Percentiles rank a stretch among this genome's conserved stretches.
Evolutionary conservation across 495 filamentous ascomycete genomes (phyloP).

Genomic region (Daldinia concentrica): DNA sequence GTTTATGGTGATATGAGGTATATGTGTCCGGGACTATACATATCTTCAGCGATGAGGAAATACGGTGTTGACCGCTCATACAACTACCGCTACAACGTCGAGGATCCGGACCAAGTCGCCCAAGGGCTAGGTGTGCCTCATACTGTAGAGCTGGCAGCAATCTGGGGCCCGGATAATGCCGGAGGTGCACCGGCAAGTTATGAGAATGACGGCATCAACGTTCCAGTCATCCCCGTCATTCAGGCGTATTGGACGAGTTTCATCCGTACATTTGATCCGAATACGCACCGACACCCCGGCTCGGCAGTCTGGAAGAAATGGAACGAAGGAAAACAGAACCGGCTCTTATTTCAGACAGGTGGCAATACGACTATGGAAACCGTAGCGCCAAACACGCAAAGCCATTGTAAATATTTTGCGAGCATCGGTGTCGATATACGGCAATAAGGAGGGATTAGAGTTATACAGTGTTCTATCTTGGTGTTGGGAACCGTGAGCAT

Average conservation of each 20-base stretch:
- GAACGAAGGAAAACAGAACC: slow-evolving; percentile 47
- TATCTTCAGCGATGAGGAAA: slow-evolving; percentile 56
- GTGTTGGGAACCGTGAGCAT: neutral
- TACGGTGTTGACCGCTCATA: slow-evolving; percentile 56
- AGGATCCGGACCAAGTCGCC: slow-evolving; percentile 57
- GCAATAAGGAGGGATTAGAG: slow-evolving; percentile 51
- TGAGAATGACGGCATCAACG: slow-evolving; percentile 57
- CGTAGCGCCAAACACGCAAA: slow-evolving; percentile 55
- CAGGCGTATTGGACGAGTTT: slow-evolving; percentile 77
- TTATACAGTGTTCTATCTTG: neutral
- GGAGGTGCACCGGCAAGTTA: slow-evolving; percentile 63
- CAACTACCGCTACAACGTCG: slow-evolving; percentile 75
- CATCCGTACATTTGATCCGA: slow-evolving; percentile 70
- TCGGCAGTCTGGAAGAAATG: slow-evolving; percentile 47
- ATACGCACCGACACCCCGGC: slow-evolving; percentile 55
- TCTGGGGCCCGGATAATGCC: slow-evolving; percentile 61
- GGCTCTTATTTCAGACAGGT: slow-evolving; percentile 65
- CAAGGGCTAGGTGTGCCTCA: slow-evolving; percentile 70
- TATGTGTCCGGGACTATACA: slow-evolving; percentile 70
- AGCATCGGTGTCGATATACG: slow-evolving; percentile 60
- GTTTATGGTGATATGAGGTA: slow-evolving; percentile 81
- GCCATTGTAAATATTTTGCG: slow-evolving; percentile 63
- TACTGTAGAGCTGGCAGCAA: slow-evolving; percentile 67
- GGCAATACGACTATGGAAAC: slow-evolving; percentile 66
- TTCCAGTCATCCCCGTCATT: slow-evolving; percentile 63